These are phyloP conservation scores for Botryotinia narcissicola DNA, from an alignment of 2,329 filamentous ascomycete genomes.

Conservation along the genomic window DNA sequence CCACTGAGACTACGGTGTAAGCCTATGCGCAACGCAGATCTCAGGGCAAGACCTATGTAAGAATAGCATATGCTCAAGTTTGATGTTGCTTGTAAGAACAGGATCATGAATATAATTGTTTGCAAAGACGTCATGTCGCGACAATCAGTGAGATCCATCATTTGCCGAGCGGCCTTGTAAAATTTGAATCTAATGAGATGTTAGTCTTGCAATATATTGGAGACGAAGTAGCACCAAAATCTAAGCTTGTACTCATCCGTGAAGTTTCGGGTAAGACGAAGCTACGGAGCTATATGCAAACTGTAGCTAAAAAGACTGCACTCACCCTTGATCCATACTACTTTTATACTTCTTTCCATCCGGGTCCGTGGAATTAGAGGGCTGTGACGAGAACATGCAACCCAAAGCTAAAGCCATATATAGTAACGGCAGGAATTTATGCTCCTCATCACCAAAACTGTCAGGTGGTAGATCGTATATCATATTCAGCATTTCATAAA, in stretches of 20 bases:
- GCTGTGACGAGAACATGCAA: constrained; percentile 65
- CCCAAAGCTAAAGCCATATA: constrained; percentile 71
- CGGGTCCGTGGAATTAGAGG: constrained; percentile 46
- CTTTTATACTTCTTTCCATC: constrained; percentile 49
- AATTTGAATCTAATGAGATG: constrained; percentile 62
- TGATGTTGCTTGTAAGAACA: constrained; percentile 77
- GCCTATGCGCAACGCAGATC: constrained; percentile 73
- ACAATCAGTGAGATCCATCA: constrained; percentile 67
- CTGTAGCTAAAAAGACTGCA: constrained; percentile 3
- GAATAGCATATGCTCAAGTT: constrained; percentile 78
- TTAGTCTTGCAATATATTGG: constrained; percentile 17
- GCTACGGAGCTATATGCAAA: neutral
- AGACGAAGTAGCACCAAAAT: neutral
- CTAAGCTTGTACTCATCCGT: neutral
- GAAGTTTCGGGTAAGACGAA: neutral
- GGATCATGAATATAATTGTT: constrained; percentile 73
- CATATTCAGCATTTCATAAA: constrained; percentile 72
- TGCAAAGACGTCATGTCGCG: constrained; percentile 73
- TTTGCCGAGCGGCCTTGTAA: constrained; percentile 63
- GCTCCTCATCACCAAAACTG: constrained; percentile 61
- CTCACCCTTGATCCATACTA: constrained; percentile 57
- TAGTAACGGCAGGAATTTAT: constrained; percentile 66
- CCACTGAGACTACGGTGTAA: constrained; percentile 70
- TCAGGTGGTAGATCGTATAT: constrained; percentile 71
- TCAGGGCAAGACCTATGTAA: constrained; percentile 74